Conservation (phyloP, 2,329 filamentous ascomycete species). For the Plenodomus tracheiphilus region DNA sequence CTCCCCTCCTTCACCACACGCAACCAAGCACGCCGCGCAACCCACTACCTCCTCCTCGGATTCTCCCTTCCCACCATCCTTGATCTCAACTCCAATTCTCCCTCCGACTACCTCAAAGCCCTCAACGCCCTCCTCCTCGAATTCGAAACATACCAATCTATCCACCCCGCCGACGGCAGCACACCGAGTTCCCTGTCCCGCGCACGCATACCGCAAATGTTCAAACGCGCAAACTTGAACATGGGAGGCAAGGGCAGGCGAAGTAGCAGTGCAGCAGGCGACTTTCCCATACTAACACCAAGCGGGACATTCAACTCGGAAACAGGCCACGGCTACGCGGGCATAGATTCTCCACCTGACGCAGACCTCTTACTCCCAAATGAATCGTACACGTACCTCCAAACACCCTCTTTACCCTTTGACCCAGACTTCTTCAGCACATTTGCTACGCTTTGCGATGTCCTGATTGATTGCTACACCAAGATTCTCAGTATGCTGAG, state of each 20-base stretch:
- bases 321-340: constrained; percentile 28
- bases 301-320: constrained; percentile 16
- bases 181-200: constrained; percentile 71
- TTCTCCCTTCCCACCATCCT: constrained; percentile 87
- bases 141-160: constrained; percentile 90
- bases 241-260: constrained; percentile 50
- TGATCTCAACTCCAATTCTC: constrained; percentile 79
- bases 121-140: constrained; percentile 84
- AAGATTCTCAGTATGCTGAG: constrained; percentile 74
- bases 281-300: constrained; percentile 26
- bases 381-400: constrained; percentile 83
- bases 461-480: constrained; percentile 89
- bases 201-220: constrained; percentile 67
- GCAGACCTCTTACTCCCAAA: constrained; percentile 54
- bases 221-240: constrained; percentile 48
- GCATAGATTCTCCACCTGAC: constrained; percentile 36
- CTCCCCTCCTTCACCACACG: constrained; percentile 85
- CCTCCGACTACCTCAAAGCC: constrained; percentile 83
- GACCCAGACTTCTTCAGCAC: constrained; percentile 97
- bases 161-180: constrained; percentile 77
- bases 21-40: constrained; percentile 85
- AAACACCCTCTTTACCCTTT: constrained; percentile 92
- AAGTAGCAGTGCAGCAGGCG: constrained; percentile 63
- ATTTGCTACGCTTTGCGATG: constrained; percentile 93
- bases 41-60: constrained; percentile 90